Percentiles rank a stretch among this genome's conserved stretches.
Evolutionary conservation across 345 rosid genomes (phyloP).

Genomic region (Salix brachista): DNA sequence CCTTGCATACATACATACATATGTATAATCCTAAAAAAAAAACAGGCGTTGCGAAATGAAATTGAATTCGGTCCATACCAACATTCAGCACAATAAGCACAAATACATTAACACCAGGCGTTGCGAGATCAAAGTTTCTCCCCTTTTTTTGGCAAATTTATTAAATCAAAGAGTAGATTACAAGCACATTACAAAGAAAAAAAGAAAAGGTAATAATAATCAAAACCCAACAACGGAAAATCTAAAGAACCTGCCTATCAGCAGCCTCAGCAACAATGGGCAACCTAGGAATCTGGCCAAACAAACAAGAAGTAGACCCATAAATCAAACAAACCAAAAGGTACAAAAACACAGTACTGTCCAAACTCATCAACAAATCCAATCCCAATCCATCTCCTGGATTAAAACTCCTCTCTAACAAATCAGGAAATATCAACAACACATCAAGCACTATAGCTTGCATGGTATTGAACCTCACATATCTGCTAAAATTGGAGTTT

Average conservation of each 20-base stretch:
- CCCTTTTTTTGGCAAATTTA: too few species aligned
- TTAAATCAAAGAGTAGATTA: too few species aligned
- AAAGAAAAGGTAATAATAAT: not conserved
- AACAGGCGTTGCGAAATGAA: too few species aligned
- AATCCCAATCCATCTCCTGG: conserved; percentile 73
- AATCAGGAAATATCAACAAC: conserved; percentile 80
- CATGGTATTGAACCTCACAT: conserved; percentile 97
- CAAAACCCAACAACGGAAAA: not conserved
- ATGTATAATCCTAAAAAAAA: too few species aligned
- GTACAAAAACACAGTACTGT: conserved; percentile 85
- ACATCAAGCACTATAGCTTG: conserved; percentile 93
- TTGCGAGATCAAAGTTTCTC: too few species aligned
- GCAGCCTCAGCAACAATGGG: conserved; percentile 99
- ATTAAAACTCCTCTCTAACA: conserved; percentile 82
- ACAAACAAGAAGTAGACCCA: conserved; percentile 78
- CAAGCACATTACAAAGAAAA: too few species aligned
- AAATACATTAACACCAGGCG: too few species aligned
- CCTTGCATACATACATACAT: too few species aligned
- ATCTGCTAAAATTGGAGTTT: conserved; percentile 78
- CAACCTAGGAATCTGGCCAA: conserved; percentile 84
- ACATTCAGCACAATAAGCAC: too few species aligned
- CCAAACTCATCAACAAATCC: conserved; percentile 90
- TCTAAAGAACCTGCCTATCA: conserved; percentile 79
- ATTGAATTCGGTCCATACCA: too few species aligned
- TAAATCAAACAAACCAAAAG: conserved; percentile 80